Base-by-base conservation (phyloP, 805 yeast genomes). In the Metschnikowia cerradonensis region DNA sequence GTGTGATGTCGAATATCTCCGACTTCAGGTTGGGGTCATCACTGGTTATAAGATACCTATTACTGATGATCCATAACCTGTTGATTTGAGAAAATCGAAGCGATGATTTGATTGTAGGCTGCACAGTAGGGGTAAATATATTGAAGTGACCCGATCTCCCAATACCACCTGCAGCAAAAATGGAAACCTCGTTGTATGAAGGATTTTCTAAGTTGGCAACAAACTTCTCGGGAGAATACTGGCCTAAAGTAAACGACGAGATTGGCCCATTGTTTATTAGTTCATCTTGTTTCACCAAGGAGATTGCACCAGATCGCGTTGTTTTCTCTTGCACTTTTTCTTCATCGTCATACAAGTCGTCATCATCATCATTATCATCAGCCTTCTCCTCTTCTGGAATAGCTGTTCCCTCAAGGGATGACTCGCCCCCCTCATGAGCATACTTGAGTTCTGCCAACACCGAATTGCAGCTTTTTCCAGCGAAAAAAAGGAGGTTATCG, bases 211-310 rank as follows among this genome's bases (percentile, higher is more conserved):
- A 72, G 42, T 90, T 88, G 49, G 83, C 79, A 10, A 79, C 71
- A 49, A 74, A 77, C 41, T 71, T 70, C 15, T 81, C 83, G 0
- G 80, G 73, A 0, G 86, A 77, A 26, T 79, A 72, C 45, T 75
- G 73, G 0, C 91, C 96, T 33, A 84, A 58, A 0, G 90, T 76
- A 54, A 90, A 76, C 38, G 83, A 80, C 2, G 87, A 74, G 11
- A 87, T 71, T 0, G 96, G 96, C 0, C 96, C 96, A 56, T 79
- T 73, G 59, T 84, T 87, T 2, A 76, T 60, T 10, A 90, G 62
- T 1, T 69, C 67, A 56, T 89, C 94, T 32, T 77, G 69, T 17
- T 72, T 60, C 15, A 70, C 66, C 51, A 84, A 79, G 32, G 55
- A 68, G 36, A 70, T 52, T 4, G 46, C 45, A 17, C 66, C 60